A percentile compares a stretch with the other conserved stretches of the same genome.
Evolutionary conservation across 805 yeast species (phyloP).

Genomic region (Wickerhamia fluorescens): DNA sequence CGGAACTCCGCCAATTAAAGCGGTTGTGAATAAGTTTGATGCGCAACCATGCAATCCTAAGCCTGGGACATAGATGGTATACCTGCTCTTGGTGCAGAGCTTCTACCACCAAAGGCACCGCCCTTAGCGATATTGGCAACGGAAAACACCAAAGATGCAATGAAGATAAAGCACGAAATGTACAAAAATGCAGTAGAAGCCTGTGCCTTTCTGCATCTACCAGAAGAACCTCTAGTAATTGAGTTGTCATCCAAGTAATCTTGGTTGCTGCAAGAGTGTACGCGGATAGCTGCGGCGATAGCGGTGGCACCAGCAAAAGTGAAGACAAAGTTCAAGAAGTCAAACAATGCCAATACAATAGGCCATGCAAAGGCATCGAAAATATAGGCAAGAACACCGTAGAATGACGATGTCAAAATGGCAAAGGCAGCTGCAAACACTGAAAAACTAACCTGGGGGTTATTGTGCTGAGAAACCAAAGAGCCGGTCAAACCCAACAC

Average conservation of each 20-base stretch:
- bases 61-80: constrained; percentile 89
- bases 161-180: constrained; percentile 72
- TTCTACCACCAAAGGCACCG: constrained; percentile 33
- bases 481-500: constrained; percentile 85
- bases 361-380: constrained; percentile 84
- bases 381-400: constrained; percentile 73
- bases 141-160: constrained; percentile 56
- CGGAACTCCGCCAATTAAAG: too few species aligned
- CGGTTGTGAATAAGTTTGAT: too few species aligned
- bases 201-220: constrained; percentile 95
- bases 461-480: constrained; percentile 59
- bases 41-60: constrained; percentile 40
- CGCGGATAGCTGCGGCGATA: constrained; percentile 81
- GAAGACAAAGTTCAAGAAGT: constrained; percentile 85
- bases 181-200: constrained; percentile 75
- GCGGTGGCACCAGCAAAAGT: constrained; percentile 94
- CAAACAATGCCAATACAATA: constrained; percentile 61
- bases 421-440: constrained; percentile 88
- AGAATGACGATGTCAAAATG: constrained; percentile 69
- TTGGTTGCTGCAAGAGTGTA: constrained; percentile 76
- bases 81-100: constrained; percentile 65
- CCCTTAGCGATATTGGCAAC: constrained; percentile 52
- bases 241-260: constrained; percentile 57
- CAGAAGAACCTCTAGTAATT: constrained; percentile 66
- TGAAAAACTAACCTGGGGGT: constrained; percentile 83